These are phyloP conservation scores for Penicillium sp. DNA, from an alignment of 2,329 filamentous ascomycete species.

Conservation along the genomic window DNA sequence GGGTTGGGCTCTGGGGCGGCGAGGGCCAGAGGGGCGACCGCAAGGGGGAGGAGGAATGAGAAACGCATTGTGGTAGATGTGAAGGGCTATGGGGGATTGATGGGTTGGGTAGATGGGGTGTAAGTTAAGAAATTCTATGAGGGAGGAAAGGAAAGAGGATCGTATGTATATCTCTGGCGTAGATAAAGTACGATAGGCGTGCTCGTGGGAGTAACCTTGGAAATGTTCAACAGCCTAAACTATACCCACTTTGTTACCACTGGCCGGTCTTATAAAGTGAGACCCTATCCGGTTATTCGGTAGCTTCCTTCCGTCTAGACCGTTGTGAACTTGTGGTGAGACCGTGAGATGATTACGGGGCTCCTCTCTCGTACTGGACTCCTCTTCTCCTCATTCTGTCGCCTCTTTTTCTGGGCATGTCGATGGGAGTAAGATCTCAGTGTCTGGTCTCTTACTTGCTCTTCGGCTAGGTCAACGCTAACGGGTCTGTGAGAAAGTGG, in stretches of 20 bases:
- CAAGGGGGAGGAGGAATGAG: slow-evolving; percentile 23
- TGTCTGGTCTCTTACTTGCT: background rate
- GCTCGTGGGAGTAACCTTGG: background rate
- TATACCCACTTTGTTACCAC: background rate
- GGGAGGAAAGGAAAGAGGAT: background rate
- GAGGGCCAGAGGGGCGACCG: slow-evolving; percentile 20
- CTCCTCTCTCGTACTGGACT: background rate
- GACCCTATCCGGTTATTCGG: background rate
- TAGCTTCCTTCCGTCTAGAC: background rate
- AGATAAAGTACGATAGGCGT: background rate
- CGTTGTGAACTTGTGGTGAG: background rate
- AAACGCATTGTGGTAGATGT: slow-evolving; percentile 22
- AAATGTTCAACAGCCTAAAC: background rate
- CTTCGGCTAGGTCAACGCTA: background rate
- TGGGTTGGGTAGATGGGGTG: background rate
- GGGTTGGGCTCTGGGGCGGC: slow-evolving; percentile 25
- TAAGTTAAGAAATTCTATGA: background rate
- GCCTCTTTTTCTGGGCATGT: background rate
- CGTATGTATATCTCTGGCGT: background rate
- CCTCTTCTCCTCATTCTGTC: background rate
- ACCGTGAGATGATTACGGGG: background rate
- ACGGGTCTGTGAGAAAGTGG: background rate
- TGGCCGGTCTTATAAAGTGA: background rate
- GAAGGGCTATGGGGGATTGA: background rate
- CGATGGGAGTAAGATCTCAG: background rate